Base-by-base conservation (phyloP, 306 rosid species). In the Vachellia pachyceras region DNA sequence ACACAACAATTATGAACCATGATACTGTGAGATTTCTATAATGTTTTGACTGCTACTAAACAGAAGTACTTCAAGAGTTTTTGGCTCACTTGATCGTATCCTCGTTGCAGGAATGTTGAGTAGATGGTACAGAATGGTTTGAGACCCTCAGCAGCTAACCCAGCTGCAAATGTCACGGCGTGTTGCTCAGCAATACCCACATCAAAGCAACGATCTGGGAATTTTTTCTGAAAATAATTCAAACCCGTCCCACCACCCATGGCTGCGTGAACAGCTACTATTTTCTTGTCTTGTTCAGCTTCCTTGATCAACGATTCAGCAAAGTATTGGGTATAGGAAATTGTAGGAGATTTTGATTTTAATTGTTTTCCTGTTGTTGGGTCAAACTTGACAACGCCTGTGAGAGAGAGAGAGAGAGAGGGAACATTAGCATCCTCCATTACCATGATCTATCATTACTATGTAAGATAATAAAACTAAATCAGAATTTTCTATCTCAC, bases 111-210 rank as follows among this genome's bases (percentile, higher is more conserved):
- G 87, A 91, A 93, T 44, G 95, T 55, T 75, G 94, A 91, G 84
- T 89, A 93, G 82, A 93, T 86, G 23, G 94, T 85, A 83, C 94
- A 93, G 83, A 89, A 93, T 79, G 97, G 97, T 82, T 93, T 91
- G 76, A 91, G 85, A 69, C 97, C 96, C 80, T 93, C 97, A 29
- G 92, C 76, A 3, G 94, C 97, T 68, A 93, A 85, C 42, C 91
- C 94, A 23, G 97, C 91, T 36, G 96, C 94, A 85, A 91, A 93
- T 8, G 97, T 90, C 46, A 93, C 91, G 0, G 94, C 96, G 14
- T 93, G 97, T 79, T 91, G 97, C 83, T 93, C 96, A 11, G 92
- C 94, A 29, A 93, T 93, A 78, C 97, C 96, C 29, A 90, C 90
- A 25, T 91, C 97, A 50, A 93, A 91, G 84, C 92, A 91, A 71